These are phyloP conservation scores for Rhodotorula babjevae DNA, from an alignment of 768 basidiomycete species.

Conservation along the genomic window DNA sequence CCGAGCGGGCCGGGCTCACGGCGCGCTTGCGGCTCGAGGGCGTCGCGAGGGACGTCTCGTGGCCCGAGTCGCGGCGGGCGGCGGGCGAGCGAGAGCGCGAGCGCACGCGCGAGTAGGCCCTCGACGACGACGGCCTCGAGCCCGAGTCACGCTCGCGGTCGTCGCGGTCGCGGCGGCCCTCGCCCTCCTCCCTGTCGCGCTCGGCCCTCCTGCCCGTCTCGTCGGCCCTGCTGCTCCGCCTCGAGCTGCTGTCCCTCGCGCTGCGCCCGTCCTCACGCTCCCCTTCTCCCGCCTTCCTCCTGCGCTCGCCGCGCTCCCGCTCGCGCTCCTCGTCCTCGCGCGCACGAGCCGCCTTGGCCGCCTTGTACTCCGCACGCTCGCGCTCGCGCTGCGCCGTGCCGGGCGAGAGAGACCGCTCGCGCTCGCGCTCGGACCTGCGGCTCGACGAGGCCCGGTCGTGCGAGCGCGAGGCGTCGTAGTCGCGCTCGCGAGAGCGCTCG, in stretches of 20 bases:
- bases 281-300: too few species aligned
- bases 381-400: conserved; percentile 1
- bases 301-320: neutral
- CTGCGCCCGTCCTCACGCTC: neutral
- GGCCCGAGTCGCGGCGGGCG: neutral
- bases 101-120: too few species aligned
- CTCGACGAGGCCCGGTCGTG: too few species aligned
- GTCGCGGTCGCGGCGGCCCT: neutral
- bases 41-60: neutral
- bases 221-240: neutral
- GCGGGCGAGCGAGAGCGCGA: neutral
- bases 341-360: neutral
- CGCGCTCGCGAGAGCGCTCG: too few species aligned
- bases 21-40: neutral
- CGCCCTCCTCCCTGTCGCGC: neutral
- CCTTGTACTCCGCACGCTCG: neutral
- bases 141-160: neutral
- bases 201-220: neutral
- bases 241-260: neutral
- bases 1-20: neutral
- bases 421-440: neutral
- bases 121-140: too few species aligned
- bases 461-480: too few species aligned
- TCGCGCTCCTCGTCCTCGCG: neutral
- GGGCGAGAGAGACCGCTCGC: neutral